Base-by-base conservation (phyloP, 2,329 filamentous ascomycete species). In the Beauveria varroae region DNA sequence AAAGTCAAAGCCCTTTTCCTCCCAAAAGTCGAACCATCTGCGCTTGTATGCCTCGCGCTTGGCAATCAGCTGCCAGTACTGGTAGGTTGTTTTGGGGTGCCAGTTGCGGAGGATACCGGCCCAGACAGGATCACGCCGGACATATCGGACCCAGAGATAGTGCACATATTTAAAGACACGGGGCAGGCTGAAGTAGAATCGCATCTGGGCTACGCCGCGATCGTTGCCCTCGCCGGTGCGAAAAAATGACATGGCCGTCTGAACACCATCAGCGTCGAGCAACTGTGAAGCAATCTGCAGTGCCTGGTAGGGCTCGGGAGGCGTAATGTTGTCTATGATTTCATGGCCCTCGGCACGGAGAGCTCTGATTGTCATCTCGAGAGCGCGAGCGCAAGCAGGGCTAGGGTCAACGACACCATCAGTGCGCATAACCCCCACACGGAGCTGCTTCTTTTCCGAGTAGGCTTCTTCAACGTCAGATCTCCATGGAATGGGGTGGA, bases 11-110 rank as follows among this genome's bases (percentile, higher is more conserved):
- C 86, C 78, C 43, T 83, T 81, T 12, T 81, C 76, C 63, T 90
- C 84, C 91, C 91, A 96, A 89, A 91, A 97, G 24, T 88, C 84
- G 72, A 91, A 93, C 86, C 91, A 97, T 57, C 78, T 81, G 16
- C 81, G 82, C 66, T 90, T 88, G 78, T 91, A 96, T 1, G 81
- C 79, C 75, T 97, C 93, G 26, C 93, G 84, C 74, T 86, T 81
- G 1, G 83, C 81, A 4, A 93, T 91, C 56, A 95, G 82, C 67
- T 89, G 81, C 91, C 91, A 97, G 70, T 93, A 88, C 74, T 96
- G 87, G 64, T 82, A 85, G 1, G 88, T 87, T 12, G 81, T 86
- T 75, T 93, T 92, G 59, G 84, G 81, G 57, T 86, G 81, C 84
- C 90, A 96, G 67, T 87, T 79, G 49, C 82, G 80, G 52, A 97